Base-by-base conservation (phyloP, 1,284 basidiomycete genomes). In the Pseudozyma thailandica region DNA sequence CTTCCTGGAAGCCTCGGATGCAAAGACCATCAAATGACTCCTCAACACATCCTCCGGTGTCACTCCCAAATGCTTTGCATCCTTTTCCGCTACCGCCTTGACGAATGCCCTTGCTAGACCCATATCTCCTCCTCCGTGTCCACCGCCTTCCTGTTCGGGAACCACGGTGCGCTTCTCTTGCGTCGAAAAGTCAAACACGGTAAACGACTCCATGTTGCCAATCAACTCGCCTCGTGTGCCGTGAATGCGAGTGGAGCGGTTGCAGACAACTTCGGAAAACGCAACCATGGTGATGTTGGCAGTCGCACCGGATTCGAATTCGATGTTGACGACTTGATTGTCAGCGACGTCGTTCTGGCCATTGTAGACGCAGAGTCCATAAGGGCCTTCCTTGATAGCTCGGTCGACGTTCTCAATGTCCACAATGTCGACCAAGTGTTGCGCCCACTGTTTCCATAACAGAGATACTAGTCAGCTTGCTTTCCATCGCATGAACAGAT, bases 321-420 rank as follows among this genome's bases (percentile, higher is more conserved):
- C 62, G 44, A 65, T 59, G 55, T 65, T 65, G 50, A 65, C 62
- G 55, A 65, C 62, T 23, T 65, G 62, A 21, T 65, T 65, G 48
- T 65, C 62, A 1, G 43, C 50, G 6, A 65, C 62, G 39, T 65
- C 62, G 47, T 65, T 65, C 50, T 65, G 62, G 9, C 62, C 62
- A 43, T 65, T 65, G 50, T 65, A 65, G 1, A 65, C 62, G 43
- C 62, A 65, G 16, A 65, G 47, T 7, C 62, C 62, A 43, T 65
- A 65, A 9, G 62, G 62, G 9, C 62, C 62, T n/a, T 65, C 55
- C 33, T 58, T 49, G 50, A 65, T 58, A 8, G 62, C 62, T 8
- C 51, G 46, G 25, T 37, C 48, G 25, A 65, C 62, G 31, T 59
- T 65, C 20, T 65, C 62, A 25, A 65, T 65, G 38, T 65, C 62